These are phyloP conservation scores for Berkeleyomyces rouxiae DNA, from an alignment of 2,329 filamentous ascomycete genomes.

Conservation along the genomic window DNA sequence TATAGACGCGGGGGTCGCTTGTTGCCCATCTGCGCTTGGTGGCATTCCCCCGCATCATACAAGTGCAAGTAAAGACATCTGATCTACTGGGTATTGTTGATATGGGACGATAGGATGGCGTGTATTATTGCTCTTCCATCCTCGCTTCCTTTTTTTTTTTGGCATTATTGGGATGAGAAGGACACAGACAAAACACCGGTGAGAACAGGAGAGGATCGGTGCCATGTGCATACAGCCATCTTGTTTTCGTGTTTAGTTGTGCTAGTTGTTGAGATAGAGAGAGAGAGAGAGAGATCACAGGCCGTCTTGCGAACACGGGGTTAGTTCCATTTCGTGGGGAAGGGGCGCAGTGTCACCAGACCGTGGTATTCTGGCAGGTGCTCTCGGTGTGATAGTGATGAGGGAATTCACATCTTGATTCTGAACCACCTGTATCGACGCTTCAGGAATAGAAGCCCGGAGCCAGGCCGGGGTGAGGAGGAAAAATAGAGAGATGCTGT, in stretches of 20 bases:
- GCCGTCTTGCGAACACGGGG: background rate
- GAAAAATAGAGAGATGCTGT: background rate
- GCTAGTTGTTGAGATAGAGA: too few relatives aligned
- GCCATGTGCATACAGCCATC: background rate
- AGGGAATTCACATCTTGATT: background rate
- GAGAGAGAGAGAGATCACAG: background rate
- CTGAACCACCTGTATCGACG: too few relatives aligned
- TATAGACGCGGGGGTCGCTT: background rate
- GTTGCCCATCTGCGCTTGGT: background rate
- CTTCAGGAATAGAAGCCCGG: background rate
- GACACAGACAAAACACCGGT: background rate
- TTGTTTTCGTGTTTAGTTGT: too few relatives aligned
- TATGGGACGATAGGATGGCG: too few relatives aligned
- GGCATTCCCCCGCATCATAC: background rate
- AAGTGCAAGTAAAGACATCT: too few relatives aligned
- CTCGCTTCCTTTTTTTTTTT: background rate
- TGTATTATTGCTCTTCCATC: too few relatives aligned
- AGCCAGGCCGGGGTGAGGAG: background rate
- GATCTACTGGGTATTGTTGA: too few relatives aligned
- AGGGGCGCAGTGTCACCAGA: background rate
- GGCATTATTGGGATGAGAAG: background rate
- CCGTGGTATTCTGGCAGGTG: background rate
- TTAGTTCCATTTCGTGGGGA: background rate
- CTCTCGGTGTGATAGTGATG: background rate
- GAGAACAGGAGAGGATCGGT: background rate